These are phyloP conservation scores for Metschnikowia aberdeeniae DNA, from an alignment of 805 yeast species.

Conservation along the genomic window DNA sequence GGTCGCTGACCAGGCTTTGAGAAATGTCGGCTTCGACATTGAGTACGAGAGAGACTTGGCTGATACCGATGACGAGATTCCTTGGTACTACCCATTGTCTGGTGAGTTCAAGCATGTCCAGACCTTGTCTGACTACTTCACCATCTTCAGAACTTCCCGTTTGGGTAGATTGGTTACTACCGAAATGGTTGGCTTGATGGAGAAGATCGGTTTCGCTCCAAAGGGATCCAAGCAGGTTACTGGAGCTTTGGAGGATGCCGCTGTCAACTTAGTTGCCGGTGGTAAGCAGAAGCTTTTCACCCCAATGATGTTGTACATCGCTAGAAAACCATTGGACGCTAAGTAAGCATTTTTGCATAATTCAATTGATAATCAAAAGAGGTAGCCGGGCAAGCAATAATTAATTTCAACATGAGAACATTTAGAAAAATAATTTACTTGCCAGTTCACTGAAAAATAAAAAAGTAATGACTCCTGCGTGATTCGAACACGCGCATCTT, in stretches of 20 bases:
- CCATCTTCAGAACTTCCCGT: conserved; percentile 83
- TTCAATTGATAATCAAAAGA: neutral
- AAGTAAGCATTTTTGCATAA: conserved; percentile 6
- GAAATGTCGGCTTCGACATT: conserved; percentile 82
- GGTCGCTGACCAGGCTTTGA: conserved; percentile 85
- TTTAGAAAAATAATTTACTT: neutral
- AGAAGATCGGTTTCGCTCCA: conserved; percentile 84
- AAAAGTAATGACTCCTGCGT: conserved; percentile 20
- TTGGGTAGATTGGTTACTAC: conserved; percentile 87
- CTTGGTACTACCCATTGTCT: conserved; percentile 96
- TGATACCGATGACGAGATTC: conserved; percentile 72
- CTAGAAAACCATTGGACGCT: conserved; percentile 62
- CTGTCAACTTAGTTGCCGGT: conserved; percentile 90
- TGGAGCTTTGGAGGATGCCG: conserved; percentile 92
- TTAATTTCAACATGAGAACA: too few relatives aligned
- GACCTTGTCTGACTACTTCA: conserved; percentile 67
- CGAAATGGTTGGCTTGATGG: conserved; percentile 73
- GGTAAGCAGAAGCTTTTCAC: conserved; percentile 88
- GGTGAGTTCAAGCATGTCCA: conserved; percentile 93
- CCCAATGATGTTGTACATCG: conserved; percentile 95
- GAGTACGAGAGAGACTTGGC: conserved; percentile 79
- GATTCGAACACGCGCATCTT: conserved; percentile 23
- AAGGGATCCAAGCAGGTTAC: conserved; percentile 87
- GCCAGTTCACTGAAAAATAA: neutral
- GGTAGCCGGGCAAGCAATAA: neutral